phyloP scores from a whole-genome alignment of 2,329 filamentous ascomycete genomes.

The Purpureocillium takamizusanense region DNA sequence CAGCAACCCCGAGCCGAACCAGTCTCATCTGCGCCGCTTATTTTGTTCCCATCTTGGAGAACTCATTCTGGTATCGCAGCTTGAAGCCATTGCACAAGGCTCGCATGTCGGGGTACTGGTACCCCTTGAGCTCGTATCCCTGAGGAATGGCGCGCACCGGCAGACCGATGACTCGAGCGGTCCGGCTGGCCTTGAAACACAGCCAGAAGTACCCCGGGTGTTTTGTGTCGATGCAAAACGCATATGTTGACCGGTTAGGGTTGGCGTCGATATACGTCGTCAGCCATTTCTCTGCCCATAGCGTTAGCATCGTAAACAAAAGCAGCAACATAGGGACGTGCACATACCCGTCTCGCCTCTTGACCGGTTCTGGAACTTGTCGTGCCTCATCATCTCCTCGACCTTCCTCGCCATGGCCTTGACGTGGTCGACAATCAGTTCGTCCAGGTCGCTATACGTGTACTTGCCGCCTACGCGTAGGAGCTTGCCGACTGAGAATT shows the following conservation, averaged over 20 bases:
- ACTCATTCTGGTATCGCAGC: constrained; percentile 58
- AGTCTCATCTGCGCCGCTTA: constrained; percentile 10
- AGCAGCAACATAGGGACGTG: not conserved
- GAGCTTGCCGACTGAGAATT: constrained; percentile 83
- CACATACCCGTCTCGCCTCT: constrained; percentile 75
- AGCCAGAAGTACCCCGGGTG: constrained; percentile 92
- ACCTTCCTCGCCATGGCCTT: constrained; percentile 98
- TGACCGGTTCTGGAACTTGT: constrained; percentile 82
- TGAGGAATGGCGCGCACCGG: constrained; percentile 86
- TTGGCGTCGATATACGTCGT: constrained; percentile 95
- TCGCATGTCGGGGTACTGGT: constrained; percentile 88
- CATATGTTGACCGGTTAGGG: constrained; percentile 85
- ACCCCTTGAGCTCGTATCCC: constrained; percentile 83
- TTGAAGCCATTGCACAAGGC: constrained; percentile 97
- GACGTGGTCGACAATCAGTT: constrained; percentile 93
- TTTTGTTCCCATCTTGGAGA: constrained; percentile 48
- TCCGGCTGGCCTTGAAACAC: constrained; percentile 86
- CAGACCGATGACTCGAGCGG: constrained; percentile 67
- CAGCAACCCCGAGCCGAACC: too few species aligned
- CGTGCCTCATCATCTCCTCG: constrained; percentile 87
- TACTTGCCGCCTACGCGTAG: constrained; percentile 82
- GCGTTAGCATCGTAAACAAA: constrained; percentile 10
- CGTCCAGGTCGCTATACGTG: constrained; percentile 91
- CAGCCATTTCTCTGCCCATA: constrained; percentile 74
- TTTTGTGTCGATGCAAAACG: constrained; percentile 89